A percentile compares a stretch with the other conserved stretches of the same genome.
phyloP scores from a whole-genome alignment of 495 filamentous ascomycete species.

The Xylaria palmicola region DNA sequence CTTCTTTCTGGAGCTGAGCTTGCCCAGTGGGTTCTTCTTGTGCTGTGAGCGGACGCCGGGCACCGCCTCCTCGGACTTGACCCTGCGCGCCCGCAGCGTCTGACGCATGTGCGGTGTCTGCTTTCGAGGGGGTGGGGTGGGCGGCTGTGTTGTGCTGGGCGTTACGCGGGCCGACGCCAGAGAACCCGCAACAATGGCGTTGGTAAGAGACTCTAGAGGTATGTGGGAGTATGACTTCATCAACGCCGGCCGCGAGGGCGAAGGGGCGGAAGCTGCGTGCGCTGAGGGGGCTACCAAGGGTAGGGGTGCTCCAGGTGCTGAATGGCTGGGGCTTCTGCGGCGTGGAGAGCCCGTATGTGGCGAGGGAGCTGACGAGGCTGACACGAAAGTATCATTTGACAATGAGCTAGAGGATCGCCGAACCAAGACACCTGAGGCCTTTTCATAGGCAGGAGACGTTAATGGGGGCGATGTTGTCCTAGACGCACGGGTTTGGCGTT shows the following conservation, averaged over 20 bases:
- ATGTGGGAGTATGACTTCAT: slow-evolving; percentile 25
- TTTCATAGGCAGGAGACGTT: not conserved
- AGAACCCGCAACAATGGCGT: slow-evolving; percentile 84
- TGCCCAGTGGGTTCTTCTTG: slow-evolving; percentile 37
- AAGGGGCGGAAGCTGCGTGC: slow-evolving; percentile 3
- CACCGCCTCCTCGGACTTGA: slow-evolving; percentile 56
- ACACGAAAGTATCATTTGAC: slow-evolving; percentile 48
- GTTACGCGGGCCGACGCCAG: slow-evolving; percentile 64
- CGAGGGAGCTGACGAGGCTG: slow-evolving; percentile 43
- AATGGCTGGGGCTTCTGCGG: slow-evolving; percentile 17
- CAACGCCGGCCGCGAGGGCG: slow-evolving; percentile 15
- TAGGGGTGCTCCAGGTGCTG: slow-evolving; percentile 9
- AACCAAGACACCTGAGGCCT: not conserved
- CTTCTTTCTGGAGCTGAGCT: slow-evolving; percentile 44
- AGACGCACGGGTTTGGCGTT: not conserved
- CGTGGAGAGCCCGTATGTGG: slow-evolving; percentile 28
- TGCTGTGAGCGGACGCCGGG: slow-evolving; percentile 46
- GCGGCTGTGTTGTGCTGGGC: slow-evolving; percentile 27
- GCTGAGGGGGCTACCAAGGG: slow-evolving; percentile 13
- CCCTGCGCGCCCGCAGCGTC: slow-evolving; percentile 67
- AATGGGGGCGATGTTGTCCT: not conserved
- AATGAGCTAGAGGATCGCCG: slow-evolving; percentile 33
- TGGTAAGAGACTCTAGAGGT: slow-evolving; percentile 47
- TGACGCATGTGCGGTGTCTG: slow-evolving; percentile 56
- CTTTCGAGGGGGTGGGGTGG: slow-evolving; percentile 28